phyloP scores from a whole-genome alignment of 1,284 basidiomycete genomes.

The Cronartium ribicola region DNA sequence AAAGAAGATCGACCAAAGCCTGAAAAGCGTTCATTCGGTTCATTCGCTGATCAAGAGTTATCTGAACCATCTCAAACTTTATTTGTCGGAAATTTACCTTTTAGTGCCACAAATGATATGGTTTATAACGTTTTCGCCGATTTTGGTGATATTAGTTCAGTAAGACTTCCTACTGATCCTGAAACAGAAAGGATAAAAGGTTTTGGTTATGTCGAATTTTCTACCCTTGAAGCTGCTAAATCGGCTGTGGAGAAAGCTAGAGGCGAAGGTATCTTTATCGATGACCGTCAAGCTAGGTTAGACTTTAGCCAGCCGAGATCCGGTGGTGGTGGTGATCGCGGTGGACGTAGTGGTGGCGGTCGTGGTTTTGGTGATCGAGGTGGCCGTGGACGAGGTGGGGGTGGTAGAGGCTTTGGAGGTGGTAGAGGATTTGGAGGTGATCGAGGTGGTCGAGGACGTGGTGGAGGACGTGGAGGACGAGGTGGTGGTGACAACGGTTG shows the following conservation, averaged over 20 bases:
- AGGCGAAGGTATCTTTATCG: conserved; percentile 68
- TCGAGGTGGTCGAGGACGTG: conserved; percentile 41
- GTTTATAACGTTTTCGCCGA: conserved; percentile 90
- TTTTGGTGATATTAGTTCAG: conserved; percentile 79
- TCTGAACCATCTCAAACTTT: conserved; percentile 70
- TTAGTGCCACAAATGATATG: conserved; percentile 71
- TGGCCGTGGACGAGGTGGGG: conserved; percentile 44
- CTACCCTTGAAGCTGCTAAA: conserved; percentile 71
- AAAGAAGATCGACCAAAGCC: conserved; percentile 64
- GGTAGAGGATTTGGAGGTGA: conserved; percentile 2
- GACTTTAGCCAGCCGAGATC: conserved; percentile 87
- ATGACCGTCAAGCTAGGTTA: conserved; percentile 73
- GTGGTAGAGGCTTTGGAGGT: conserved; percentile 50
- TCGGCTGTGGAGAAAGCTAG: conserved; percentile 63
- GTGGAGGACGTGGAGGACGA: conserved; percentile 53
- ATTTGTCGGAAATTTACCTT: conserved; percentile 88
- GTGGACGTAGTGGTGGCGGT: conserved; percentile 55
- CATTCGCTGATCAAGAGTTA: conserved; percentile 50
- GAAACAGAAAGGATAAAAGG: conserved; percentile 89
- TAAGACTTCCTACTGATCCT: conserved; percentile 87
- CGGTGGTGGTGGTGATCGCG: conserved; percentile 59
- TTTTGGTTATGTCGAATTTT: conserved; percentile 95
- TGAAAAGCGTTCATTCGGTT: conserved; percentile 55
- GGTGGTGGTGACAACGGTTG: conserved; percentile 48
- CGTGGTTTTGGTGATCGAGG: conserved; percentile 45